Evolutionary conservation across 345 rosid species (phyloP), one percentile per base, ranked within the genome.

Genomic region (Murraya paniculata): DNA sequence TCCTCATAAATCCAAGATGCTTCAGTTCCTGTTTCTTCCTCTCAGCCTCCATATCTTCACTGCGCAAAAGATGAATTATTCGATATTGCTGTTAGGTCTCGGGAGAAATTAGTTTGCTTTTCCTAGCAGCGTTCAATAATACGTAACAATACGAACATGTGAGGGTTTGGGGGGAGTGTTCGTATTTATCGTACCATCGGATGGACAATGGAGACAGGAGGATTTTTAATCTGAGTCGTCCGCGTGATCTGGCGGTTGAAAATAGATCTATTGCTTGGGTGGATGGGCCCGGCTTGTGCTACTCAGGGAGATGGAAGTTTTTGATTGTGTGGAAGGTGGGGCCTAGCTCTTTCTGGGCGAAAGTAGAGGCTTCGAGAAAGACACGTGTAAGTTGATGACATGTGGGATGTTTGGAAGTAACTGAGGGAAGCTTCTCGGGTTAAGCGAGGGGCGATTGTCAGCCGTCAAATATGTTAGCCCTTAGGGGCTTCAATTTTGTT

Each of bases 1-100:
- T 41, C 84, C 92, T 86, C 64, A 87, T 86, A 75, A 93, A 86
- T 8, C 88, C 92, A n/a, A 95, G 86, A 77, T 89, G 96, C 78
- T 90, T 92, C 81, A 95, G 87, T 38, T 74, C 90, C 61, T 58
- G 64, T 21, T 81, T 83, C 79, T 80, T 84, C 70, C 48, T 84
- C 70, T 83, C 89, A 19, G 71, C 64, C 48, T 92, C 94, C 78
- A 85, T 86, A 84, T 82, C 83, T 85, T 55, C 36, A 60, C 56
- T 0, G 14, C 38, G 16, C 27, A n/a, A 18, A 55, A 7, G 9
- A 21, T 39, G 1, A 22, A 16, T 14, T 58, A 2, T 69, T 22
- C 22, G 22, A 53, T 53, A 5, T 53, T 53, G 5, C 22, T 1
- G 18, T 36, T 7, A 45, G 35, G 68, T 56, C 57, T 56, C 39